Base-by-base conservation (phyloP, 2,329 filamentous ascomycete genomes). In the Blastomyces percursus region DNA sequence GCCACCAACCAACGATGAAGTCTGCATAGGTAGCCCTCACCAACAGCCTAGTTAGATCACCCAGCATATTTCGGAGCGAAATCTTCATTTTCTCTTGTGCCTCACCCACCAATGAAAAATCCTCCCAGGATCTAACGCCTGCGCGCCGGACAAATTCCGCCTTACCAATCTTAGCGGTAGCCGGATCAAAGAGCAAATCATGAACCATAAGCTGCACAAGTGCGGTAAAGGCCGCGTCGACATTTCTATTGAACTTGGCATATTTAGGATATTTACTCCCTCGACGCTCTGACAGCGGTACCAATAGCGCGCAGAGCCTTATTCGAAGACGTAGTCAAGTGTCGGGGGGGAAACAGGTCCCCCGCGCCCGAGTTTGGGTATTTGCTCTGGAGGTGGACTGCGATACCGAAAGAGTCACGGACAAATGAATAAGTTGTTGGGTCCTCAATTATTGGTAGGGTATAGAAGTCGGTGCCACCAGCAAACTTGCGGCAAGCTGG, bases 381-480 rank as follows among this genome's bases (percentile, higher is more conserved):
- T 0, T 70, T 76, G 1, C 77, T 72, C 30, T 87, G 79, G 1
- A 88, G 76, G 67, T 86, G 82, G 32, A 80, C 72, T 7, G 85
- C 86, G 64, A 88, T 88, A 60, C 87, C 85, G 68, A 86, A 86
- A 2, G 84, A 84, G 72, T 88, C 86, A 5, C 85, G 85, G 2
- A 87, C 62, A 0, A 76, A 59, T 0, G 71, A 63, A 5, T 68
- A 69, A 0, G 78, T 80, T 21, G 67, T 62, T 0, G 75, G 70
- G 59, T 86, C 82, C 0, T 74, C 67, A 27, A 87, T 70, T 51
- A 86, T 77, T 1, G 86, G 85, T 0, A 88, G 77, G 1, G 85
- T 88, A 72, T 78, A 78, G 73, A 79, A 87, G 67, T 85, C 81
- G 42, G 73, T 75, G 51, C 84, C 84, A 66, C 87, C 80, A 65